Evolutionary conservation across 192 early-diverging fungal species (phyloP).

Genomic region (Rhizophagus sp.): DNA sequence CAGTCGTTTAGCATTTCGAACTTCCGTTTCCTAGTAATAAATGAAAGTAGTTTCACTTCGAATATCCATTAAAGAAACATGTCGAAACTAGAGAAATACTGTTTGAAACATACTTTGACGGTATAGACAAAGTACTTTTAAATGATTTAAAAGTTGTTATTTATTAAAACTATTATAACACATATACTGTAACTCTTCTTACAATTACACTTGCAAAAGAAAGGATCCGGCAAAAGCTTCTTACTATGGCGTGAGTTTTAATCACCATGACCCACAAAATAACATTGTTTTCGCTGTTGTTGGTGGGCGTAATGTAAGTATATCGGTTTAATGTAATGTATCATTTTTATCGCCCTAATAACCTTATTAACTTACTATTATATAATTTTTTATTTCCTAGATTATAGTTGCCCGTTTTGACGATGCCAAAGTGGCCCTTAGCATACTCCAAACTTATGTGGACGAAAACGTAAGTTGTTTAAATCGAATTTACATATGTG

Average conservation of each 20-base stretch:
- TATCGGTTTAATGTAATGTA: neutral
- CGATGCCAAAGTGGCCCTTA: neutral
- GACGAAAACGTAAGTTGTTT: conserved; percentile 24
- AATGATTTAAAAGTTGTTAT: neutral
- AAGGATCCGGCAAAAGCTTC: conserved; percentile 26
- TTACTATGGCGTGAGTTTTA: conserved; percentile 22
- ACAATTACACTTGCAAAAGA: neutral
- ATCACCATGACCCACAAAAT: neutral
- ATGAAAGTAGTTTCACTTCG: no score
- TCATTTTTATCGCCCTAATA: neutral
- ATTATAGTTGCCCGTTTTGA: neutral
- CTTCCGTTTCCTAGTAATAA: no score
- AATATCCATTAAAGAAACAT: neutral
- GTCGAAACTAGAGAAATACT: neutral
- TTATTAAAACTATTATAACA: neutral
- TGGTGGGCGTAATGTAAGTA: conserved; percentile 17
- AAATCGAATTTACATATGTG: neutral
- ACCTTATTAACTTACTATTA: neutral
- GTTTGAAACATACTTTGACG: conserved; percentile 5
- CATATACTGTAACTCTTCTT: neutral
- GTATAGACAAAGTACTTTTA: neutral
- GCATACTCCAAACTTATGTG: conserved; percentile 15
- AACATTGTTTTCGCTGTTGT: conserved; percentile 13
- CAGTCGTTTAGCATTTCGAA: no score
- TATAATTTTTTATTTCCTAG: neutral